Evolutionary conservation across 805 yeast genomes (phyloP).

Genomic region (Candida ovalis): DNA sequence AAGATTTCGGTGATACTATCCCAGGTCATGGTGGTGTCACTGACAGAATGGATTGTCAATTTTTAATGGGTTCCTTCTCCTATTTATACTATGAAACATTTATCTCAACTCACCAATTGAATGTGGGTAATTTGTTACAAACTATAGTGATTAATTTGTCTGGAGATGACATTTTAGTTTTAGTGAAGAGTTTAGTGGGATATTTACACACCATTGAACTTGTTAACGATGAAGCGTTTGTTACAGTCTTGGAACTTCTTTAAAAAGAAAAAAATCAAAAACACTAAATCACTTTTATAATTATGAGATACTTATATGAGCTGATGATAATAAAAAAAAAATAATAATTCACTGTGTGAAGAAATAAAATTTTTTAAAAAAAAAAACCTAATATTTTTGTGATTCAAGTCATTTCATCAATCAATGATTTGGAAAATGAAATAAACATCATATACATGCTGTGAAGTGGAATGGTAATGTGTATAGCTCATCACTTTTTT

Average conservation of each 20-base stretch:
- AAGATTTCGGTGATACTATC: conserved; percentile 96
- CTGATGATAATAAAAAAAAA: background rate
- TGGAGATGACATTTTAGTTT: conserved; percentile 58
- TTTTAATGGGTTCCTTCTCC: conserved; percentile 93
- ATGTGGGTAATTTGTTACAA: conserved; percentile 73
- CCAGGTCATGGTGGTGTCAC: conserved; percentile 99
- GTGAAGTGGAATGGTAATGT: background rate
- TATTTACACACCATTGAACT: conserved; percentile 45
- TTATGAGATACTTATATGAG: no score
- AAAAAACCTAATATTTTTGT: no score
- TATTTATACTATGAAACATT: conserved; percentile 92
- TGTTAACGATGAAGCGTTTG: conserved; percentile 33
- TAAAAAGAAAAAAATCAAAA: background rate
- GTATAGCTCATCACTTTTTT: background rate
- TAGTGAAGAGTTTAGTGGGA: conserved; percentile 55
- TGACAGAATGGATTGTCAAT: conserved; percentile 97
- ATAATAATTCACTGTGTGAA: background rate
- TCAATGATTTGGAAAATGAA: background rate
- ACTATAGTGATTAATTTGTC: conserved; percentile 67
- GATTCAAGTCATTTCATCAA: no score
- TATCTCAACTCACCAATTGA: conserved; percentile 66
- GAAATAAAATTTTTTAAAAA: no score
- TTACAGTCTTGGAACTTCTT: conserved; percentile 26
- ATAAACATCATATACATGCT: background rate
- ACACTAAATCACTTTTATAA: no score